Evolutionary conservation across 23 red algal species (phyloP).

Genomic region (Pyropia yezoensis): DNA sequence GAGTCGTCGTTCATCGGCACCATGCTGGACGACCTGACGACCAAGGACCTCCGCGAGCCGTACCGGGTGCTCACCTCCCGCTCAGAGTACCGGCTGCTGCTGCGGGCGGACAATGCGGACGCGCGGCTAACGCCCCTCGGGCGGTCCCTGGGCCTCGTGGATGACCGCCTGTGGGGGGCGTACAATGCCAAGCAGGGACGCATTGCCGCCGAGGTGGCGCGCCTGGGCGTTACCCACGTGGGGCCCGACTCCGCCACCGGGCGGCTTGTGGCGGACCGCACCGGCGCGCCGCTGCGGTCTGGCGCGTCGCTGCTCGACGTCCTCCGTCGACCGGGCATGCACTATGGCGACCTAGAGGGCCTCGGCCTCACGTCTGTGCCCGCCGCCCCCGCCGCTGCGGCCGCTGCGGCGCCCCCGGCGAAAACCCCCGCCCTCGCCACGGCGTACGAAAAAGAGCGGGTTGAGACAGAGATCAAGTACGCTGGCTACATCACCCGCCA

Average conservation of each 20-base stretch:
- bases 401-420: no score
- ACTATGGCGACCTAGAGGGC: slow-evolving; percentile 43
- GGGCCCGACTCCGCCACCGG: slow-evolving; percentile 14
- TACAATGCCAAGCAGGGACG: slow-evolving; percentile 59
- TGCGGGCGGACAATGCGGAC: slow-evolving; percentile 97
- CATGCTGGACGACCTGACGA: slow-evolving; percentile 96
- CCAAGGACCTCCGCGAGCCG: slow-evolving; percentile 89
- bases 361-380: slow-evolving; percentile 15
- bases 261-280: slow-evolving; percentile 1
- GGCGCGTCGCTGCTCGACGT: slow-evolving; percentile 32
- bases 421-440: slow-evolving; percentile 16
- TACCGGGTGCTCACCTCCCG: slow-evolving; percentile 98
- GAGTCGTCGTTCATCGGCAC: slow-evolving; percentile 91
- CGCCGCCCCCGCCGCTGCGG: no score
- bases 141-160: slow-evolving; percentile 78
- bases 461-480: slow-evolving; percentile 94
- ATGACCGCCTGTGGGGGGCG: slow-evolving; percentile 79
- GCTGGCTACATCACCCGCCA: slow-evolving; percentile 86
- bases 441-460: slow-evolving; percentile 71
- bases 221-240: slow-evolving; percentile 41
- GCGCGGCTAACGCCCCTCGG: slow-evolving; percentile 74
- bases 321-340: slow-evolving; percentile 52
- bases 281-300: slow-evolving; percentile 25
- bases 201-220: slow-evolving; percentile 38
- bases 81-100: slow-evolving; percentile 83